phyloP scores from a whole-genome alignment of 225 moss, liverwort and hornwort genomes.

The Antitrichia curtipendula region DNA sequence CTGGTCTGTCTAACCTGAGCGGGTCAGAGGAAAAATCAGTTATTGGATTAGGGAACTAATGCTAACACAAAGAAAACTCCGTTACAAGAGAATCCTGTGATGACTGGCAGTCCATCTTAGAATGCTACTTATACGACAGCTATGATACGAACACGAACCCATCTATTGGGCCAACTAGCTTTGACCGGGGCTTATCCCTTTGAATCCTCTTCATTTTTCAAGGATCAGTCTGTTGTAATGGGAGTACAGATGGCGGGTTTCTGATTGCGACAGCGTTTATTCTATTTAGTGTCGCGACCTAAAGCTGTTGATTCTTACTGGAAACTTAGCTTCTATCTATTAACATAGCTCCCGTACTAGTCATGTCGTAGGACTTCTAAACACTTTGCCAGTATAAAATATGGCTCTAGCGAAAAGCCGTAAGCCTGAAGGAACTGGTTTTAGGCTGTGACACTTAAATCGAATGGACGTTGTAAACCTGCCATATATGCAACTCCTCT shows the following conservation, averaged over 20 bases:
- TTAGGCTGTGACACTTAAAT: not conserved
- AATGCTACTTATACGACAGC: not conserved
- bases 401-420: not conserved
- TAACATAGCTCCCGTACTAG: not conserved
- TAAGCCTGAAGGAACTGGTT: not conserved
- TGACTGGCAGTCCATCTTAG: not conserved
- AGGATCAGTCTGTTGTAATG: not conserved
- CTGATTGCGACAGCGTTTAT: not conserved
- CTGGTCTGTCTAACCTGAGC: not conserved
- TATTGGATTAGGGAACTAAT: not conserved
- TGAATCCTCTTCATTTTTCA: not conserved
- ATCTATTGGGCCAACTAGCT: not conserved
- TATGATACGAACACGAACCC: not conserved
- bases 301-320: not conserved
- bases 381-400: not conserved
- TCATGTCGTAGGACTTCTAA: not conserved
- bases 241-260: not conserved
- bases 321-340: not conserved
- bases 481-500: not conserved
- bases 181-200: not conserved
- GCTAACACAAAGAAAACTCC: too few relatives aligned
- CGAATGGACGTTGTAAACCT: not conserved
- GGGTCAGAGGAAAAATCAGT: not conserved
- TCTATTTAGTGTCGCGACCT: not conserved
- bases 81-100: not conserved